Conservation (phyloP, 1,284 basidiomycete genomes). For the Pseudozyma sp. region DNA sequence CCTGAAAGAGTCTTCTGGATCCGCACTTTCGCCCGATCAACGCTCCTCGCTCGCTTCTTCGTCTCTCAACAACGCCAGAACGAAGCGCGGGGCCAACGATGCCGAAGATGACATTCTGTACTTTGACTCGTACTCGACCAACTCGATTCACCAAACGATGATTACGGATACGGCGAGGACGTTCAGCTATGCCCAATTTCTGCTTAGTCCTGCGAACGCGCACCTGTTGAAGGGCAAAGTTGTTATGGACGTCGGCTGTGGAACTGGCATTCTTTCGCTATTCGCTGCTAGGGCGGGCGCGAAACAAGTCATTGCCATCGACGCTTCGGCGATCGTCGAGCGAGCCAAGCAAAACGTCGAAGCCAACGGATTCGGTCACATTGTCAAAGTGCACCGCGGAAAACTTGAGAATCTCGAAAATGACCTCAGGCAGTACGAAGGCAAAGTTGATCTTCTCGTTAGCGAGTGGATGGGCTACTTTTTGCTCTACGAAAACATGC, state of each 20-base stretch:
- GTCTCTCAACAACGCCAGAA: conserved; percentile 10
- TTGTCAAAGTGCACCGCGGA: conserved; percentile 83
- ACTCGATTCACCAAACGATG: conserved; percentile 78
- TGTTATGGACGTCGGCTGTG: conserved; percentile 88
- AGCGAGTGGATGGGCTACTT: conserved; percentile 90
- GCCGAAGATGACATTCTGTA: conserved; percentile 86
- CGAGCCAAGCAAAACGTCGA: conserved; percentile 85
- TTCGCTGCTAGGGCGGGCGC: conserved; percentile 93
- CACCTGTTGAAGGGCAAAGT: conserved; percentile 83
- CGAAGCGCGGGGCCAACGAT: conserved; percentile 19
- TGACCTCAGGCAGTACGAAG: conserved; percentile 75
- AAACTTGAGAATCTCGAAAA: conserved; percentile 87
- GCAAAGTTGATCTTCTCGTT: conserved; percentile 88
- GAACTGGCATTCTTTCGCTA: conserved; percentile 80
- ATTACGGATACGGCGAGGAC: conserved; percentile 87
- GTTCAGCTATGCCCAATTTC: conserved; percentile 90
- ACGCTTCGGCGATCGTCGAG: conserved; percentile 86
- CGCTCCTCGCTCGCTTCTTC: conserved; percentile 22
- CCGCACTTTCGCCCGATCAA: conserved; percentile 7
- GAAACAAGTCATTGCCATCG: conserved; percentile 90
- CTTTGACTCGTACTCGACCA: conserved; percentile 91
- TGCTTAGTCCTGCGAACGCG: conserved; percentile 80
- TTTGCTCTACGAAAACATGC: conserved; percentile 91
- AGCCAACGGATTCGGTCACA: conserved; percentile 80
- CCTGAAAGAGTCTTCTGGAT: conserved; percentile 18